Evolutionary conservation across 768 basidiomycete genomes (phyloP), one percentile per base, ranked within the genome.

Genomic region (Dioszegia aurantiaca): DNA sequence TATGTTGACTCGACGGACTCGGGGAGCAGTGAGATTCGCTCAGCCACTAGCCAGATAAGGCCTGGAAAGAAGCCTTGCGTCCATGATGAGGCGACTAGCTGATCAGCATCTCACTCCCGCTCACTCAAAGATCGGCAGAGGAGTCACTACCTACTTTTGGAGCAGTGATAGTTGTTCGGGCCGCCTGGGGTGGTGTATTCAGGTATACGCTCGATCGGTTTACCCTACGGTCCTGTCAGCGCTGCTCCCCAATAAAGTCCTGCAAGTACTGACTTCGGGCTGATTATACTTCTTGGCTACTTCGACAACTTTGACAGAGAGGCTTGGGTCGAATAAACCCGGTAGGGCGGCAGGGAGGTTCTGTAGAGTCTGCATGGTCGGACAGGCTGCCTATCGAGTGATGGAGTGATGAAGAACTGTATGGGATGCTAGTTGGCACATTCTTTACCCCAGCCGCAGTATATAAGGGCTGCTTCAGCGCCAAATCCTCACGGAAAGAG

Each of bases 61-160:
- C 68, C 70, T 14, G 68, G 68, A 44, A 69, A 70, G 64, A 69
- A 70, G 3, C 70, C 70, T 26, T 68, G 58, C 9, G 70, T 72
- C 68, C 66, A 69, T 1, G 61, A 55, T 40, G 59, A 63, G 9
- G 39, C 58, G 49, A 64, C 70, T 72, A 51, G 19, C 11, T 28
- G 28, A n/a, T 46, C 26, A 55, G 46, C 28, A 2, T 53, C 28
- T 10, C 12, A 2, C 23, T 23, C 3, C 16, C 8, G 3, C 4
- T 2, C 51, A 40, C 17, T 12, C 51, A 24, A 24, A 24, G 23
- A 1, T 6, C 8, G 26, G 26, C 21, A 37, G 12, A 33, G n/a
- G n/a, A n/a, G n/a, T n/a, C n/a, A n/a, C n/a, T 16, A 55, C 66
- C 47, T 44, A 70, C 69, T 56, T 27, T 62, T 61, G 5, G 63